Evolutionary conservation across 495 filamentous ascomycete genomes (phyloP).

Genomic region (Penicillium canescens): DNA sequence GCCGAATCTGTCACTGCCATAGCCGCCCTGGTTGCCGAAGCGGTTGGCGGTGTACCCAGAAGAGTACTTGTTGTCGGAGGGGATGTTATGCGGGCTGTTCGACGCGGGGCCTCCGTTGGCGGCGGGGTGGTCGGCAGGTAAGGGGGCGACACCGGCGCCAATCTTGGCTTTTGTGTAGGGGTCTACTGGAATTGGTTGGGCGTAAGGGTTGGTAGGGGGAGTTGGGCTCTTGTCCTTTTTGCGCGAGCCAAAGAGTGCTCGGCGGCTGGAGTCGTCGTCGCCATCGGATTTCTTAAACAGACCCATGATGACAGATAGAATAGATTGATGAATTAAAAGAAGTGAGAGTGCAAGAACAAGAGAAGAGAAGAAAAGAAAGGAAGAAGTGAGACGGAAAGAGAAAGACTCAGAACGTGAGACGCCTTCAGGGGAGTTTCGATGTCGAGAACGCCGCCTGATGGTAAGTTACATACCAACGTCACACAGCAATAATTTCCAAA

Average conservation of each 20-base stretch:
- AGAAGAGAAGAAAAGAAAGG: constrained; percentile 5
- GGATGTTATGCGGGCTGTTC: constrained; percentile 28
- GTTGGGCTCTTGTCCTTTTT: constrained; percentile 61
- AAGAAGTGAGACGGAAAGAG: constrained; percentile 5
- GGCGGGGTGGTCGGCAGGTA: constrained; percentile 37
- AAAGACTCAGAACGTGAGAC: constrained; percentile 9
- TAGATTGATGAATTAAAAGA: constrained; percentile 7
- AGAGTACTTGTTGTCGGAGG: constrained; percentile 49
- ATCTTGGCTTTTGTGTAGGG: constrained; percentile 65
- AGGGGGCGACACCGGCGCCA: constrained; percentile 41
- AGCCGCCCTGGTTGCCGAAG: constrained; percentile 63
- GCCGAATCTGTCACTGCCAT: constrained; percentile 65
- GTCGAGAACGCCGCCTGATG: constrained; percentile 11
- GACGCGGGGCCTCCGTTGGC: constrained; percentile 25
- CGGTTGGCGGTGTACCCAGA: constrained; percentile 59
- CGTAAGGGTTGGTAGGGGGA: constrained; percentile 63
- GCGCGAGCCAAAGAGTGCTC: constrained; percentile 58
- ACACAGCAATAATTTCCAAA: background rate
- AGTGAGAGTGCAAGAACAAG: background rate
- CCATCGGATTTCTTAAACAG: constrained; percentile 64
- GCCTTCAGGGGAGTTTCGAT: constrained; percentile 9
- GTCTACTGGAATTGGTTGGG: constrained; percentile 58
- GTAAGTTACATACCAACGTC: constrained; percentile 1
- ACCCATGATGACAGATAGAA: constrained; percentile 52
- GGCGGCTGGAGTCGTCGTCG: constrained; percentile 58